Base-by-base conservation (phyloP, 2,329 filamentous ascomycete species). In the Setomelanomma holmii region DNA sequence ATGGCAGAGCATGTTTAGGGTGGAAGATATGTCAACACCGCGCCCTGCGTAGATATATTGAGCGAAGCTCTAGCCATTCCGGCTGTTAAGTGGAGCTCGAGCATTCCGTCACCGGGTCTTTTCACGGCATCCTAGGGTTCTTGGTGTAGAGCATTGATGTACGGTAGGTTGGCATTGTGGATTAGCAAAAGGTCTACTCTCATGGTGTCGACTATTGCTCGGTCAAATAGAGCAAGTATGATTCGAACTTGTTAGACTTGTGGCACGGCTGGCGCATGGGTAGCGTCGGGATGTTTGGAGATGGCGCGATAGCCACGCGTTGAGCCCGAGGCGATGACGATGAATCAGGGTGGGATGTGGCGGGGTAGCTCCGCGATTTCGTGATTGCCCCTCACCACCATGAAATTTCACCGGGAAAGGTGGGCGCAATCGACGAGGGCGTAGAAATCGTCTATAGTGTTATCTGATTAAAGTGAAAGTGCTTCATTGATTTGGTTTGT, bases 281-380 rank as follows among this genome's bases (percentile, higher is more conserved):
- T 30, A 30, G 27, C 27, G 27, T 30, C 27, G 27, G 27, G 27
- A 30, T n/a, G n/a, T n/a, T n/a, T n/a, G n/a, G n/a, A n/a, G n/a
- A n/a, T 30, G 27, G 27, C 27, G 27, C 27, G 27, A 30, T 30
- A 30, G 27, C 27, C 27, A 30, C 27, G 27, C 27, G 27, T 14
- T 30, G 27, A 30, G 27, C 27, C 27, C 27, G 27, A 30, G 27
- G 27, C 27, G 27, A 30, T 30, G 27, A 30, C 27, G 27, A 30
- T 3, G 27, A 14, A 30, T n/a, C n/a, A n/a, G n/a, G 21, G 45
- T 40, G 46, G 49, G 51, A 50, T 36, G 24, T 53, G 45, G 64
- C 63, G 67, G 67, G 67, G 67, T 64, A 54, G 56, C 49, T 51
- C 55, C 35, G 27, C 27, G 27, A 30, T 30, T 30, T 30, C 27